phyloP scores from a whole-genome alignment of 305 asterid species.

The Fraxinus velutina region DNA sequence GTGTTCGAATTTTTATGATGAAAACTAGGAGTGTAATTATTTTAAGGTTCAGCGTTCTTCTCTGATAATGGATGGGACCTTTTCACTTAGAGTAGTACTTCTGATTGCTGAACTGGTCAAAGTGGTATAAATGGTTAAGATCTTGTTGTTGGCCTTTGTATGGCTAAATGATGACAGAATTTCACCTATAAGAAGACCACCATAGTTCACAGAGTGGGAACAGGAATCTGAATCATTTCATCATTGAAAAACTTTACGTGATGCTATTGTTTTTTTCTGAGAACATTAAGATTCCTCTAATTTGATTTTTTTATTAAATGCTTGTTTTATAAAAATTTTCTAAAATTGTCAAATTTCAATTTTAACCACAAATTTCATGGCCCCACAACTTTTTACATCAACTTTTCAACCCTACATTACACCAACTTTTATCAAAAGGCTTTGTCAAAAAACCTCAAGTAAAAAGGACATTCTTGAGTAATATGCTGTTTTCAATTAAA shows the following conservation, averaged over 20 bases:
- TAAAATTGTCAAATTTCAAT: neutral
- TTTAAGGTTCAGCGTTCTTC: neutral
- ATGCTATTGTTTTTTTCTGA: neutral
- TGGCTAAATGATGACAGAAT: slow-evolving; percentile 6
- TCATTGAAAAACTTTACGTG: neutral
- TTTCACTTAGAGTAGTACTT: neutral
- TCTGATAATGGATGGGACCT: slow-evolving; percentile 15
- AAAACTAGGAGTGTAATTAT: slow-evolving; percentile 1
- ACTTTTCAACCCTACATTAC: neutral
- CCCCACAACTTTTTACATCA: neutral
- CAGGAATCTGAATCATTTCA: neutral
- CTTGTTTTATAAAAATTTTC: neutral
- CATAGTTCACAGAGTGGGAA: neutral
- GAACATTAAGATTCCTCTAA: neutral
- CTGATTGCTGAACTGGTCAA: neutral
- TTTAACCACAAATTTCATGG: neutral
- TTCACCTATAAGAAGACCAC: neutral
- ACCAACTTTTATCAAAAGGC: neutral
- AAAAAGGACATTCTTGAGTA: neutral
- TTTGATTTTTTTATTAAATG: neutral
- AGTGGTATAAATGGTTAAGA: slow-evolving; percentile 6
- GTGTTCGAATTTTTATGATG: slow-evolving; percentile 16
- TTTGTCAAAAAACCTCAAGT: neutral
- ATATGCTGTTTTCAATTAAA: neutral
- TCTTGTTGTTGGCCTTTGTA: slow-evolving; percentile 12